Evolutionary conservation across 1,284 basidiomycete species (phyloP), one percentile per base, ranked within the genome.

Genomic region (Chiua sp.): DNA sequence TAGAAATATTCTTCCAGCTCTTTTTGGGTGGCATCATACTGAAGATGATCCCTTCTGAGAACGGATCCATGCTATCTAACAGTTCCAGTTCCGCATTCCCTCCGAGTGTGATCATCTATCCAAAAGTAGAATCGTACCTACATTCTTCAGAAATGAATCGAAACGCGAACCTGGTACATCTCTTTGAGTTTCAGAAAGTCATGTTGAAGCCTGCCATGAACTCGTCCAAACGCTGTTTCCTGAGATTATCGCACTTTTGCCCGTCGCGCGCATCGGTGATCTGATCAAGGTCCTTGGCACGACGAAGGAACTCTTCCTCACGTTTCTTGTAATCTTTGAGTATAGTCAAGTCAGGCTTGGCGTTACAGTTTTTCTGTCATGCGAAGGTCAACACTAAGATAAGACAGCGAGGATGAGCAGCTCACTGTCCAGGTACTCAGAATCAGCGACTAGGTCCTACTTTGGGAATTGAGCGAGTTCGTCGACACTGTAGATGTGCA

Each of bases 11-110:
- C 75, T 94, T 94, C 96, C 97, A 98, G 73, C 93, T 97, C 86
- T 98, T 99, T 83, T 99, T 99, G 0, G 98, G 98, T 7, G 98
- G 97, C 97, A 99, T 99, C 64, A 99, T 95, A 67, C 93, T 95
- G 80, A 98, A 98, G 64, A 97, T 93, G 77, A 98, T 97, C 26
- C 97, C 97, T 75, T 98, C 97, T 1, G 94, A 94, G 83, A 99
- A 99, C 0, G 97, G 98, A 77, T 99, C 98, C 86, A 98, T 91
- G 70, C 92, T 96, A 73, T 99, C 98, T 42, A 98, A 96, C 48
- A 98, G 80, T 75, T 99, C 98, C 18, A 99, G 85, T 76, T 99
- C 98, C 23, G 98, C 98, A 72, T 99, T 98, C 22, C 98, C 98
- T 44, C 97, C 98, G 53, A 98, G 83, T 0, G 98, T 99, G 75